Conservation (phyloP, 2,329 filamentous ascomycete genomes). For the Fonsecaea nubica region DNA sequence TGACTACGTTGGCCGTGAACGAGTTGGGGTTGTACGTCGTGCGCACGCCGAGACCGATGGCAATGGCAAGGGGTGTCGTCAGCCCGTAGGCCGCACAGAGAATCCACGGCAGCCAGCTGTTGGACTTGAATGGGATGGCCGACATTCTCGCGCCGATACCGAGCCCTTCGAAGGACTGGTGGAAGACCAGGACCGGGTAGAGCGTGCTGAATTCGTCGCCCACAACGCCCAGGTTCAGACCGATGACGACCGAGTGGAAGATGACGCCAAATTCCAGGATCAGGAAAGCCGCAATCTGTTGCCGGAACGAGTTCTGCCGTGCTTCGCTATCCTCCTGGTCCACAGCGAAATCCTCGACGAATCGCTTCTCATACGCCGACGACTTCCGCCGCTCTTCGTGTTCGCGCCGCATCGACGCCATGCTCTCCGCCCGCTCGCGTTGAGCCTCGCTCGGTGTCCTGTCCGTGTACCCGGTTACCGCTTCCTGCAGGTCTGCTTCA, state of each 20-base stretch:
- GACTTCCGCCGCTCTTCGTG: constrained; percentile 24
- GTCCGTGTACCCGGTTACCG: constrained; percentile 29
- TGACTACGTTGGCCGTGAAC: constrained; percentile 53
- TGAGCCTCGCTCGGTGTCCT: constrained; percentile 10
- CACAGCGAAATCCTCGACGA: constrained; percentile 18
- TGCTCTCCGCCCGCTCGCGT: constrained; percentile 9
- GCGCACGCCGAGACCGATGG: constrained; percentile 57
- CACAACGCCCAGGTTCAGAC: constrained; percentile 66
- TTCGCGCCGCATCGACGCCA: constrained; percentile 15
- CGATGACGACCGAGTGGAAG: constrained; percentile 70
- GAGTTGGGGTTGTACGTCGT: constrained; percentile 52
- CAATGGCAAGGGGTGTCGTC: constrained; percentile 60
- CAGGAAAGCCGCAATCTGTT: constrained; percentile 51
- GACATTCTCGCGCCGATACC: constrained; percentile 68
- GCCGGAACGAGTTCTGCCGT: constrained; percentile 46
- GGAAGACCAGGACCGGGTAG: constrained; percentile 67
- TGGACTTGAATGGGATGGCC: constrained; percentile 59
- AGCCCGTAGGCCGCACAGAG: constrained; percentile 58
- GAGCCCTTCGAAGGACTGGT: constrained; percentile 69
- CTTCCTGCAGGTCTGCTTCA: constrained; percentile 38
- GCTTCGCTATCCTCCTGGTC: constrained; percentile 35
- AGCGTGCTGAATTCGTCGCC: constrained; percentile 64
- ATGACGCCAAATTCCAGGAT: constrained; percentile 67
- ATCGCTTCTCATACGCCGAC: constrained; percentile 21
- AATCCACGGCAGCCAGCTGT: constrained; percentile 57